phyloP scores from a whole-genome alignment of 352 stramenopile species.

The Phytophthora megakarya region DNA sequence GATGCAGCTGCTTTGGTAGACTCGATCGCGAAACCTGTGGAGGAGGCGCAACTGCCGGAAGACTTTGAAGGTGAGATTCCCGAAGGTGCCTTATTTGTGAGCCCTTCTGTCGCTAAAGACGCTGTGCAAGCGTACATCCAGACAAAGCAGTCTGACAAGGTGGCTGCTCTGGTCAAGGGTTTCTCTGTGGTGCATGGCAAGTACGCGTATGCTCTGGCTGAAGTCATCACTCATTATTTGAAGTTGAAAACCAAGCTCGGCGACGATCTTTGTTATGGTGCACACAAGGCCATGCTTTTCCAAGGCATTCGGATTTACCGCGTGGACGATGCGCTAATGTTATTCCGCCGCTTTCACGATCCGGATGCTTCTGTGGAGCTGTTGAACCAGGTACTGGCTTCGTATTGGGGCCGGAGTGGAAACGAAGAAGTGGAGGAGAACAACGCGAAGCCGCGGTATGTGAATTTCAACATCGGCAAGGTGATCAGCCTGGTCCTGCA shows the following conservation, averaged over 20 bases:
- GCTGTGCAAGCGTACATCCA: slow-evolving; percentile 53
- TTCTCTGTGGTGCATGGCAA: slow-evolving; percentile 51
- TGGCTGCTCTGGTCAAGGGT: slow-evolving; percentile 56
- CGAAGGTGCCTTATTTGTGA: slow-evolving; percentile 43
- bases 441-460: slow-evolving; percentile 25
- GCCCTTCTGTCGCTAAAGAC: slow-evolving; percentile 45
- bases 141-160: slow-evolving; percentile 57
- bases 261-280: slow-evolving; percentile 54
- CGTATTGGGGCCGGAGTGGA: slow-evolving; percentile 30
- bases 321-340: slow-evolving; percentile 42
- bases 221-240: slow-evolving; percentile 55
- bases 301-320: slow-evolving; percentile 56
- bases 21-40: slow-evolving; percentile 42
- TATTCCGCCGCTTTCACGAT: slow-evolving; percentile 62
- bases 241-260: slow-evolving; percentile 39
- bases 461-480: slow-evolving; percentile 53
- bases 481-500: slow-evolving; percentile 54
- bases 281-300: slow-evolving; percentile 57
- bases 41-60: slow-evolving; percentile 43
- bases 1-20: slow-evolving; percentile 53
- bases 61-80: slow-evolving; percentile 34
- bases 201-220: slow-evolving; percentile 48
- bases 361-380: slow-evolving; percentile 39
- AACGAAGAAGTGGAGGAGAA: slow-evolving; percentile 3
- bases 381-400: slow-evolving; percentile 52